phyloP scores from a whole-genome alignment of 257 asterid species.

The Fraxinus cuspidata region DNA sequence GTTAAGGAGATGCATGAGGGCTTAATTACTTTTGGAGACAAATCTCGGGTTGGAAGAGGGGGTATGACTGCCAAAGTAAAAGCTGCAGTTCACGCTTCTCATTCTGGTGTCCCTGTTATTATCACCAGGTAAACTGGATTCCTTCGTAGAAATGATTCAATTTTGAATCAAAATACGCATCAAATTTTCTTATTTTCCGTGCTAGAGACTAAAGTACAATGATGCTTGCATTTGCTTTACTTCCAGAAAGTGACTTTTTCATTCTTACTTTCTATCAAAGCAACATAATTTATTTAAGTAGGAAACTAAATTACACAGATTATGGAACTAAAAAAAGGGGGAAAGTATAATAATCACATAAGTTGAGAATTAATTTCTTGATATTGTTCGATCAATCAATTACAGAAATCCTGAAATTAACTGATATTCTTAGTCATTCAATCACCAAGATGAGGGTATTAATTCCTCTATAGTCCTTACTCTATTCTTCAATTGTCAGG shows the following conservation, averaged over 20 bases:
- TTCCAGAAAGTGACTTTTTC: neutral
- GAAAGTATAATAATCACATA: neutral
- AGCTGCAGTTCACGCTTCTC: conserved; percentile 80
- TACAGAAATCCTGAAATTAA: too few species aligned
- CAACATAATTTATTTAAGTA: neutral
- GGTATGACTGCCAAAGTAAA: conserved; percentile 93
- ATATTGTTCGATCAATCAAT: too few species aligned
- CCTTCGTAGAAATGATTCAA: neutral
- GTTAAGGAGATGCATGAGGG: conserved; percentile 67
- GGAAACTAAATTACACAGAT: neutral
- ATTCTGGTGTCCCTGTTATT: conserved; percentile 84
- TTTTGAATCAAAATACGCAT: neutral
- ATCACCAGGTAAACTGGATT: conserved; percentile 62
- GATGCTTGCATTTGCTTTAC: neutral
- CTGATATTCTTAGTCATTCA: neutral
- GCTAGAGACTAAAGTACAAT: neutral
- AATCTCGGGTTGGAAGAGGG: conserved; percentile 88
- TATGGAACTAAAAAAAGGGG: too few species aligned
- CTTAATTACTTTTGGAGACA: conserved; percentile 72
- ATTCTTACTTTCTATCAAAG: neutral
- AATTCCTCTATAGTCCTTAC: neutral
- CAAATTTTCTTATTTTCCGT: conserved; percentile 3
- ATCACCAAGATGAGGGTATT: neutral
- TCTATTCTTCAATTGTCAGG: neutral
- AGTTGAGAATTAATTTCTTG: neutral